Conservation (phyloP, 345 rosid species). For the Streptanthus diversifolius region DNA sequence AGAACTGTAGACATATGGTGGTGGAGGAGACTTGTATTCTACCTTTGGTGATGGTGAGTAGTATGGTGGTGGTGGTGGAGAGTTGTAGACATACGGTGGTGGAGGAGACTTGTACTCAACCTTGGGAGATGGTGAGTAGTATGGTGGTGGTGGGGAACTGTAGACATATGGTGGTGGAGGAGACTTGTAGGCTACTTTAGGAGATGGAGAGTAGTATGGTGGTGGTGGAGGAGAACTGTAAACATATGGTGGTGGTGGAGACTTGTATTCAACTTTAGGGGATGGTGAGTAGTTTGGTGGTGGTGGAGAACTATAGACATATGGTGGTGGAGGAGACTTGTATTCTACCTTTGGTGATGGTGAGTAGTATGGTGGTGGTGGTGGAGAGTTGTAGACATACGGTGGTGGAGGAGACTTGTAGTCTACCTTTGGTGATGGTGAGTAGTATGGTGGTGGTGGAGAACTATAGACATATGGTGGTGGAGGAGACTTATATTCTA, state of each 20-base stretch:
- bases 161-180: constrained; percentile 17
- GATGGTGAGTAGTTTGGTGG: constrained; percentile 16
- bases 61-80: background rate
- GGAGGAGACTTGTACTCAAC: constrained; percentile 9
- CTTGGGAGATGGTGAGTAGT: background rate
- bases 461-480: constrained; percentile 12
- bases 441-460: constrained; percentile 8
- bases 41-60: background rate
- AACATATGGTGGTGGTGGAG: constrained; percentile 10
- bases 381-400: background rate
- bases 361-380: constrained; percentile 18
- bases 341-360: background rate
- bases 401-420: constrained; percentile 21
- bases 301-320: constrained; percentile 12
- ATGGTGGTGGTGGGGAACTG: constrained; percentile 19
- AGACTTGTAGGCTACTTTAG: background rate
- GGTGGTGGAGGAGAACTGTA: constrained; percentile 3
- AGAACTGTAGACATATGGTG: background rate
- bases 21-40: constrained; percentile 14
- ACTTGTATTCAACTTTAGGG: background rate
- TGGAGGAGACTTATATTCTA: background rate
- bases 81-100: background rate
- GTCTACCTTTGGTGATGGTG: background rate
- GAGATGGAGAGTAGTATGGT: background rate
- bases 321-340: constrained; percentile 18